Percentiles rank a stretch among this genome's conserved stretches.
phyloP scores from a whole-genome alignment of 1,139 yeast species.

The Waltiozyma solani region DNA sequence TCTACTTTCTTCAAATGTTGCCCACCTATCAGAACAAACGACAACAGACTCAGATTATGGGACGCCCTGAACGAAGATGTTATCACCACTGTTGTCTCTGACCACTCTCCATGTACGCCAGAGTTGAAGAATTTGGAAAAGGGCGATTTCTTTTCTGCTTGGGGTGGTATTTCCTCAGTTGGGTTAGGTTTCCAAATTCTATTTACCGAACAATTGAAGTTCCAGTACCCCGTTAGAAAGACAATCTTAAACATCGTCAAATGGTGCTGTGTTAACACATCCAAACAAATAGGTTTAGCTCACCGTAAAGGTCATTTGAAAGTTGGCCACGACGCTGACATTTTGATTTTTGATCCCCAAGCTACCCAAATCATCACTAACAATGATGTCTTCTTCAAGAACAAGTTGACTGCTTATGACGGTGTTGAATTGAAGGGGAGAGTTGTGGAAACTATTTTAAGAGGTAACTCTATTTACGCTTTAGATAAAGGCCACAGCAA shows the following conservation, averaged over 20 bases:
- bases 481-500: slow-evolving; percentile 45
- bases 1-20: slow-evolving; percentile 87
- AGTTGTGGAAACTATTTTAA: slow-evolving; percentile 66
- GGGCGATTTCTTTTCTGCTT: slow-evolving; percentile 85
- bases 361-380: slow-evolving; percentile 46
- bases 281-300: slow-evolving; percentile 71
- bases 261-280: slow-evolving; percentile 81
- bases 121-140: slow-evolving; percentile 69
- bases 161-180: slow-evolving; percentile 97
- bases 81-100: slow-evolving; percentile 84
- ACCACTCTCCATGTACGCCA: slow-evolving; percentile 95
- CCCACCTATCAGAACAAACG: slow-evolving; percentile 80
- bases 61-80: slow-evolving; percentile 40
- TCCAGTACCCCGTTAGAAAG: slow-evolving; percentile 40
- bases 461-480: slow-evolving; percentile 63
- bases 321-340: slow-evolving; percentile 80
- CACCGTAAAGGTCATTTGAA: slow-evolving; percentile 63
- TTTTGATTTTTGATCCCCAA: slow-evolving; percentile 67
- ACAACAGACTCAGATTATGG: slow-evolving; percentile 69
- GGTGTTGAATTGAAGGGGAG: slow-evolving; percentile 61
- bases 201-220: slow-evolving; percentile 52
- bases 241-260: slow-evolving; percentile 50
- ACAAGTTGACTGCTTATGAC: slow-evolving; percentile 79
- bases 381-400: slow-evolving; percentile 59
- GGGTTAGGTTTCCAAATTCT: slow-evolving; percentile 82